Conservation (phyloP, 805 yeast species). For the Metschnikowia drakensbergensis region DNA sequence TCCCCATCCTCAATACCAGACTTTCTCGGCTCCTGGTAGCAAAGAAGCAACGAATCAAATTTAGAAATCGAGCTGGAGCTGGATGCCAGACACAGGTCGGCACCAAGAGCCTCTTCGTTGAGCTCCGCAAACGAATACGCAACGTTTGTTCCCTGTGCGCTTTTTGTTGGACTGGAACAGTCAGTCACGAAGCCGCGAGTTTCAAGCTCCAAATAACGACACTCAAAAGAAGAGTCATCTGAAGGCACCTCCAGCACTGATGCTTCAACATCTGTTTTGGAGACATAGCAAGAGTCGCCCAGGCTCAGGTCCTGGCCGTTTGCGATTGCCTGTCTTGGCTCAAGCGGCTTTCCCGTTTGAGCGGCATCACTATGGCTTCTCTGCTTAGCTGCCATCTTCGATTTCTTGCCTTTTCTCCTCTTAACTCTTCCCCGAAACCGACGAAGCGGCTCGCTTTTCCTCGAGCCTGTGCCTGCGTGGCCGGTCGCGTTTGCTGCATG, state of each 20-base stretch:
- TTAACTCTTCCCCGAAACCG: neutral
- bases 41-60: neutral
- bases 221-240: too few species aligned
- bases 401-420: neutral
- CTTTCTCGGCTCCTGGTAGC: neutral
- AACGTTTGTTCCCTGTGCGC: neutral
- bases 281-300: too few species aligned
- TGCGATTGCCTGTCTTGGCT: neutral
- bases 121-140: too few species aligned
- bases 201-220: neutral
- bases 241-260: too few species aligned
- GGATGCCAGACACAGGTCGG: neutral
- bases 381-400: neutral
- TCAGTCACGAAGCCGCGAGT: neutral
- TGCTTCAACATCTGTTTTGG: too few species aligned
- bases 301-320: too few species aligned
- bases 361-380: too few species aligned
- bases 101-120: too few species aligned
- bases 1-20: neutral
- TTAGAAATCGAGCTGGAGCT: neutral
- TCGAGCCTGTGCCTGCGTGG: too few species aligned
- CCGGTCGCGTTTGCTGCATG: too few species aligned
- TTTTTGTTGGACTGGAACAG: too few species aligned
- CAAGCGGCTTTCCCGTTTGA: neutral
- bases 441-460: neutral